Evolutionary conservation across 2,329 filamentous ascomycete genomes (phyloP).

Genomic region (Coniochaeta ligniaria): DNA sequence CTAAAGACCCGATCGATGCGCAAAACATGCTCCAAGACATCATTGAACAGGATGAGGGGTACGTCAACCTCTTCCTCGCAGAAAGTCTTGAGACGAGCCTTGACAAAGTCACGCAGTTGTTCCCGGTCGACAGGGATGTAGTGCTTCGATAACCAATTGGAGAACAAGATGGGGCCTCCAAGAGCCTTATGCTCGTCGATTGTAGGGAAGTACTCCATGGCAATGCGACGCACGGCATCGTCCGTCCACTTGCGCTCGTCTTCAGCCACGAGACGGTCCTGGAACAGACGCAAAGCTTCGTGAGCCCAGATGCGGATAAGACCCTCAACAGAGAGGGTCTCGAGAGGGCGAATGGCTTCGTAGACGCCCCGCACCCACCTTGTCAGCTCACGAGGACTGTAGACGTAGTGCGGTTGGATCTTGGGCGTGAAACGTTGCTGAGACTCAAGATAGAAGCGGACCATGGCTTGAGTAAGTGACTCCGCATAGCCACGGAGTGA

Average conservation of each 20-base stretch:
- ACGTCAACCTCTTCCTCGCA: conserved; percentile 99
- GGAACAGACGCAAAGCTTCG: conserved; percentile 91
- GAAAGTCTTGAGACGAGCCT: conserved; percentile 93
- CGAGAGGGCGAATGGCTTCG: conserved; percentile 88
- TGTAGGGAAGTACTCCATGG: conserved; percentile 88
- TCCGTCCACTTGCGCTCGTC: conserved; percentile 95
- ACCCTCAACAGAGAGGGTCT: conserved; percentile 81
- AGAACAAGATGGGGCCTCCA: conserved; percentile 91
- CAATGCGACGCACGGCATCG: conserved; percentile 77
- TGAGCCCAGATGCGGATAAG: conserved; percentile 97
- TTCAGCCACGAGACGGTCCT: conserved; percentile 90
- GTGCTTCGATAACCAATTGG: conserved; percentile 98
- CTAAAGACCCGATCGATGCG: conserved; percentile 98
- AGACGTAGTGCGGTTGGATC: conserved; percentile 98
- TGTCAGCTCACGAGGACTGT: conserved; percentile 96
- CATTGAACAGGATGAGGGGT: conserved; percentile 97
- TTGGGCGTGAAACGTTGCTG: conserved; percentile 91
- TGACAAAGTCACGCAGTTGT: conserved; percentile 92
- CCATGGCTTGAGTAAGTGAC: conserved; percentile 93
- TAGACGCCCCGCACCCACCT: conserved; percentile 97
- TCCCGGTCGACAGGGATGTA: conserved; percentile 96
- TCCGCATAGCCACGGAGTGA: conserved; percentile 93
- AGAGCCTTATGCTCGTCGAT: conserved; percentile 86
- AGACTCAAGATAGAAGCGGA: conserved; percentile 90
- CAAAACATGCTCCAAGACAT: conserved; percentile 94